phyloP scores from a whole-genome alignment of 2,329 filamentous ascomycete genomes.

The Fusarium sp. region DNA sequence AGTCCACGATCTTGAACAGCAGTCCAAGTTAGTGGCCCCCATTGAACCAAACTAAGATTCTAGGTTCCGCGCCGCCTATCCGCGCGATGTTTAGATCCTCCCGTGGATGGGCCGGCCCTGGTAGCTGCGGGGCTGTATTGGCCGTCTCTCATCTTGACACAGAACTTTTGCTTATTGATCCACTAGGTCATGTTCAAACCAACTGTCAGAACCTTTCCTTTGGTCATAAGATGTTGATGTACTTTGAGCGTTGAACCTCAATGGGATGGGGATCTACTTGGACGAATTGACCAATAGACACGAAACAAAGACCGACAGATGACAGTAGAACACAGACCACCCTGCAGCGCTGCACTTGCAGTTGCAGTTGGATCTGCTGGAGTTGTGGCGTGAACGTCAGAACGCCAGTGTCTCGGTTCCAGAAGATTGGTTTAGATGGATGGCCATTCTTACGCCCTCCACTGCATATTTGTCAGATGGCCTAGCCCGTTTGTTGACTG shows the following conservation, averaged over 20 bases:
- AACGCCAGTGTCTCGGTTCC: conserved; percentile 35
- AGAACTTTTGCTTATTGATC: not conserved
- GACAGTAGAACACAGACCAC: conserved; percentile 3
- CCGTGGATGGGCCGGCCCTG: conserved; percentile 12
- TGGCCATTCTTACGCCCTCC: conserved; percentile 5
- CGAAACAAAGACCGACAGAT: not conserved
- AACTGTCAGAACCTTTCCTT: not conserved
- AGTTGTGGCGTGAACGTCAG: conserved; percentile 20
- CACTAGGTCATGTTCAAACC: not conserved
- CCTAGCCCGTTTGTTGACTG: conserved; percentile 19
- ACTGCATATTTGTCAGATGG: conserved; percentile 7
- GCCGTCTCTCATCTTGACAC: conserved; percentile 8
- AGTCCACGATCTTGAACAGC: conserved; percentile 15
- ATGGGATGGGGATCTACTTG: not conserved
- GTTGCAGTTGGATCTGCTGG: conserved; percentile 2
- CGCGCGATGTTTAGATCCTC: conserved; percentile 25
- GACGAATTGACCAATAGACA: not conserved
- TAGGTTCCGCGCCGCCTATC: conserved; percentile 12
- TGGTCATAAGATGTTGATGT: conserved; percentile 4
- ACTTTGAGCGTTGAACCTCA: conserved; percentile 13
- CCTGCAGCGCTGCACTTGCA: conserved; percentile 3
- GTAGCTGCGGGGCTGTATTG: conserved; percentile 7
- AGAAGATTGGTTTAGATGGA: conserved; percentile 22
- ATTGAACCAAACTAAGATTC: conserved; percentile 9
- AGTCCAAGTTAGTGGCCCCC: not conserved